Conservation (phyloP, 2,329 filamentous ascomycete species). For the Stagonosporopsis tanaceti region DNA sequence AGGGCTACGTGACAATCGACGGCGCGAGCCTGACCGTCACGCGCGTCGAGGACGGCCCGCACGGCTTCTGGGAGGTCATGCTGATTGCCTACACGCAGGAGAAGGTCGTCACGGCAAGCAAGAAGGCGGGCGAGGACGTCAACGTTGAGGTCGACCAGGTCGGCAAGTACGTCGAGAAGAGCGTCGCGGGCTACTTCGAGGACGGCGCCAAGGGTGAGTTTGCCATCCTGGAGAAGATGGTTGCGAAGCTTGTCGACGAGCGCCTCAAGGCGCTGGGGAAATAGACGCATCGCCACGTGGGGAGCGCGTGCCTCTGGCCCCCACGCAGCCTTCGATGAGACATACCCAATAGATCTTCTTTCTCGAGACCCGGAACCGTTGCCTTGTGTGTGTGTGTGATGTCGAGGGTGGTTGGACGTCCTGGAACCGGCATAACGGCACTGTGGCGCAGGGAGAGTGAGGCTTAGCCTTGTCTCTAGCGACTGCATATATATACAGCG, state of each 20-base stretch:
- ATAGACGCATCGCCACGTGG: conserved; percentile 21
- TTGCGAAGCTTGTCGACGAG: conserved; percentile 75
- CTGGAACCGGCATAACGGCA: conserved; percentile 23
- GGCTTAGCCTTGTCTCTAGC: conserved; percentile 40
- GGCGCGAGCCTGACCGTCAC: conserved; percentile 95
- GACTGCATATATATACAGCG: conserved; percentile 31
- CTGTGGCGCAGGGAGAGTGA: conserved; percentile 42
- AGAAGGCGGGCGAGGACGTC: conserved; percentile 80
- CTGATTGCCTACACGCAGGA: conserved; percentile 96
- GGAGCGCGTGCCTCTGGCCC: background rate
- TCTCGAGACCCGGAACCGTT: background rate
- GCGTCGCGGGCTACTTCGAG: conserved; percentile 79
- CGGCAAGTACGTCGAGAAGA: conserved; percentile 89
- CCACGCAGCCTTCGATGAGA: background rate
- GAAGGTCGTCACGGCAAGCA: conserved; percentile 81
- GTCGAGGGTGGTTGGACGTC: conserved; percentile 32
- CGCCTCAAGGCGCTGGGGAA: conserved; percentile 59
- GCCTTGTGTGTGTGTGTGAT: conserved; percentile 21
- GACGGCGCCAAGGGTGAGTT: conserved; percentile 61
- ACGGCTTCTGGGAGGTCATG: conserved; percentile 95
- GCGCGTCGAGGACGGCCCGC: conserved; percentile 77
- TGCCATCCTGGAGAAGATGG: conserved; percentile 61
- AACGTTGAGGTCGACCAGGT: conserved; percentile 94
- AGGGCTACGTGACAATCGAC: conserved; percentile 94
- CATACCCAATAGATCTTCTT: conserved; percentile 15